Evolutionary conservation across 2,329 filamentous ascomycete genomes (phyloP).

Genomic region (Venturia aucupariae): DNA sequence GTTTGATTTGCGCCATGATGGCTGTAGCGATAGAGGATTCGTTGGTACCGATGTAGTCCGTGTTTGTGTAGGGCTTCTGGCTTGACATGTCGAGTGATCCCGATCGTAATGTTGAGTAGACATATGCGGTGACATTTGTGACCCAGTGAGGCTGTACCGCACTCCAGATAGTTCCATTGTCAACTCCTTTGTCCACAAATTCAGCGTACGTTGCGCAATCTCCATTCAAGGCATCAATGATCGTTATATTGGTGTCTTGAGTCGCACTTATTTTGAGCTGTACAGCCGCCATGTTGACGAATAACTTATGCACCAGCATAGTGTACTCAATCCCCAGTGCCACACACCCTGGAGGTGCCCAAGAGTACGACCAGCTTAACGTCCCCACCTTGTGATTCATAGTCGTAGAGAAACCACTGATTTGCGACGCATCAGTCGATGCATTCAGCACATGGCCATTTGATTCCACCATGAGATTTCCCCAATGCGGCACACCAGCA

Average conservation of each 20-base stretch:
- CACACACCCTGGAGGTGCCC: conserved; percentile 45
- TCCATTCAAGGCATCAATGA: conserved; percentile 61
- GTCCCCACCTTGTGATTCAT: conserved; percentile 56
- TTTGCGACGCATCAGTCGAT: conserved; percentile 47
- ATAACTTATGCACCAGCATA: conserved; percentile 56
- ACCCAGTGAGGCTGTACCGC: conserved; percentile 56
- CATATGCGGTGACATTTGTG: conserved; percentile 52
- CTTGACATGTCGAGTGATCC: conserved; percentile 37
- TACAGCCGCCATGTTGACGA: conserved; percentile 53
- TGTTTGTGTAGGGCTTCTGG: conserved; percentile 35
- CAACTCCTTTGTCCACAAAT: conserved; percentile 46
- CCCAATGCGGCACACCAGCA: conserved; percentile 61
- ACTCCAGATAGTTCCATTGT: conserved; percentile 49
- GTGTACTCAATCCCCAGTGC: conserved; percentile 53
- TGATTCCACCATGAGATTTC: conserved; percentile 49
- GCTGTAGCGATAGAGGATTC: conserved; percentile 57
- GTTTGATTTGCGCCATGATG: conserved; percentile 43
- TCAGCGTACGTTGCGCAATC: conserved; percentile 57
- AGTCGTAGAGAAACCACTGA: conserved; percentile 52
- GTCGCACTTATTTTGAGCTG: conserved; percentile 50
- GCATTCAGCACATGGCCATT: conserved; percentile 49
- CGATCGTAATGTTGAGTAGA: conserved; percentile 43
- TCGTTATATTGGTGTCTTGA: conserved; percentile 43
- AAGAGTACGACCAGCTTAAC: conserved; percentile 56
- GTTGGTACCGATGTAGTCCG: conserved; percentile 45